A percentile compares a stretch with the other conserved stretches of the same genome.
These are phyloP conservation scores for Xylaria sp. DNA, from an alignment of 495 filamentous ascomycete genomes.

Conservation along the genomic window DNA sequence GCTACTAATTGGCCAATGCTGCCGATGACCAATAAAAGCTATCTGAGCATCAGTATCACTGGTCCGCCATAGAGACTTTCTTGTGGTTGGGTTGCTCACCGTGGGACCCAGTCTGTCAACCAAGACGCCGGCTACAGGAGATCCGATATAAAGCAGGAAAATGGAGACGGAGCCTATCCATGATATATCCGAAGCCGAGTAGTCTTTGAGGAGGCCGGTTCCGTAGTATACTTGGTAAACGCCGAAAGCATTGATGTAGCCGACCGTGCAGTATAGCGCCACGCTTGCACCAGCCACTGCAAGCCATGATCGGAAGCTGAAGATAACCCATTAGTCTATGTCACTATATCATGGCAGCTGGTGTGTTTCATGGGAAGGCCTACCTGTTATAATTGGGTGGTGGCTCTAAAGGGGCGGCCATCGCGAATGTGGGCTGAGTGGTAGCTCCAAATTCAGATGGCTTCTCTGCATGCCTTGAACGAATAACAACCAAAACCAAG, in stretches of 20 bases:
- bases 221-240: conserved; percentile 66
- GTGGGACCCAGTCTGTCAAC: conserved; percentile 54
- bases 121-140: conserved; percentile 47
- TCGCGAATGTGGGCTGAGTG: background rate
- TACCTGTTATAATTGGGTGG: conserved; percentile 24
- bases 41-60: conserved; percentile 5
- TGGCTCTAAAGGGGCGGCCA: conserved; percentile 13
- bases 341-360: background rate
- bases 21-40: conserved; percentile 28
- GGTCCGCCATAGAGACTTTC: background rate
- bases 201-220: conserved; percentile 47
- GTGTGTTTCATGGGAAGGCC: background rate
- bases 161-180: conserved; percentile 57
- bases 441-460: background rate
- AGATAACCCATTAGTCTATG: background rate
- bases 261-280: conserved; percentile 50
- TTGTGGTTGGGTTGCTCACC: conserved; percentile 33
- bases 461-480: background rate
- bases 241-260: conserved; percentile 64
- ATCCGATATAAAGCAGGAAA: conserved; percentile 52
- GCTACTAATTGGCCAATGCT: conserved; percentile 33
- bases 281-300: conserved; percentile 34
- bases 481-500: background rate
- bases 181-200: conserved; percentile 53
- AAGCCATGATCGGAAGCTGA: conserved; percentile 37